phyloP scores from a whole-genome alignment of 345 rosid species.

The Salix arbutifolia region DNA sequence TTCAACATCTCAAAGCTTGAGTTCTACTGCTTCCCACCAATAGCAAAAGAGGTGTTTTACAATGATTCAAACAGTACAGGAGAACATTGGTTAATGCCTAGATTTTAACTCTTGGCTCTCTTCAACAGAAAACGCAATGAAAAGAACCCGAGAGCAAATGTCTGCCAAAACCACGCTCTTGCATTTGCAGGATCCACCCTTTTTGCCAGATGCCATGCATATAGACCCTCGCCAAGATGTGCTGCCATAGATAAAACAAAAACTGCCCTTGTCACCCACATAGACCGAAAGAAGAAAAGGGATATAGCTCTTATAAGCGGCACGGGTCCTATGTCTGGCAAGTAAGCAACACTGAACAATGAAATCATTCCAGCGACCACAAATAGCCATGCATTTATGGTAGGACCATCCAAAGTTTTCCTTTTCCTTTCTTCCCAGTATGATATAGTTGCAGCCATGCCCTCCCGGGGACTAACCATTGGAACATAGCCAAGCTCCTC shows the following conservation, averaged over 20 bases:
- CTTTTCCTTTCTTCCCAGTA: conserved; percentile 71
- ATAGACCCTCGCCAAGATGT: conserved; percentile 56
- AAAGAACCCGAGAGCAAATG: conserved; percentile 55
- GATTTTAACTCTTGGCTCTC: conserved; percentile 42
- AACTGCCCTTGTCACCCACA: conserved; percentile 39
- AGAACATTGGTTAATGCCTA: neutral
- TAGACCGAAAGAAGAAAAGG: conserved; percentile 56
- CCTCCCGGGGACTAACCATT: conserved; percentile 67
- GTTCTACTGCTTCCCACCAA: neutral
- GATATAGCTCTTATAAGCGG: conserved; percentile 41
- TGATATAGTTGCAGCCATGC: conserved; percentile 80
- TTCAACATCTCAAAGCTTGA: neutral
- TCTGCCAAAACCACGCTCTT: conserved; percentile 88
- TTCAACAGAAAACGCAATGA: conserved; percentile 59
- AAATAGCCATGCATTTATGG: conserved; percentile 54
- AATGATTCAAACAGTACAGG: neutral
- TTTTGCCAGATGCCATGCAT: conserved; percentile 60
- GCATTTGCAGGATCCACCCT: conserved; percentile 68
- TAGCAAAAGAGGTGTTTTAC: neutral
- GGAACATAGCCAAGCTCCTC: conserved; percentile 89
- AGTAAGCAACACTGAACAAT: conserved; percentile 49
- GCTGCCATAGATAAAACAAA: conserved; percentile 26
- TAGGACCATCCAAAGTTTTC: conserved; percentile 66
- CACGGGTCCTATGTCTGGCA: conserved; percentile 68
- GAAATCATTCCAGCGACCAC: conserved; percentile 43